Evolutionary conservation across 2,329 filamentous ascomycete genomes (phyloP).

Genomic region (Seiridium unicorne): DNA sequence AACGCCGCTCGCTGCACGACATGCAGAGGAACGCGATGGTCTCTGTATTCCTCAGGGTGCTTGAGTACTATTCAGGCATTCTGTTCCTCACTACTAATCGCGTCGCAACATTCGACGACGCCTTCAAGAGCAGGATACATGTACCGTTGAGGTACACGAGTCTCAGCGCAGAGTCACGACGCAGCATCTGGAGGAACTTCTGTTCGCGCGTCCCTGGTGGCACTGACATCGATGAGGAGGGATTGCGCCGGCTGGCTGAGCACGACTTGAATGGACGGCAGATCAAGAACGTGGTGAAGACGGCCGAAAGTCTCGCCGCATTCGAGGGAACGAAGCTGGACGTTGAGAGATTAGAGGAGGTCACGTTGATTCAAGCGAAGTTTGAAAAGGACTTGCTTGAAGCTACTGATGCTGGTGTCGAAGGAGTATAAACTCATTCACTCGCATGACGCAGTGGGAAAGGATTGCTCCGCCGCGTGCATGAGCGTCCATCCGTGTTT

Average conservation of each 20-base stretch:
- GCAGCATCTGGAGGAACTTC: conserved; percentile 24
- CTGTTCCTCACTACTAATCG: conserved; percentile 7
- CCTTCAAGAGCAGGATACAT: conserved; percentile 6
- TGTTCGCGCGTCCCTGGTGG: conserved; percentile 37
- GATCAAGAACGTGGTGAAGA: conserved; percentile 30
- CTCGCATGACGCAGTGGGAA: not conserved
- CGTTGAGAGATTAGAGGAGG: conserved; percentile 23
- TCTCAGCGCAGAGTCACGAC: conserved; percentile 38
- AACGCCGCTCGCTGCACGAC: conserved; percentile 25
- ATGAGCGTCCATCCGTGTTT: too few relatives aligned
- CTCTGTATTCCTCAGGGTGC: conserved; percentile 11
- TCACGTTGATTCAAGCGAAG: conserved; percentile 28
- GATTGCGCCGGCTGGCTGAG: conserved; percentile 17
- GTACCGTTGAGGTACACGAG: conserved; percentile 19
- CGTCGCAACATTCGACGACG: conserved; percentile 1
- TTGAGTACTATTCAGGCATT: conserved; percentile 8
- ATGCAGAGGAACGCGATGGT: conserved; percentile 12
- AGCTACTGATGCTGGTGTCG: not conserved
- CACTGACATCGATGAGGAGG: conserved; percentile 14
- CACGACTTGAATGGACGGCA: conserved; percentile 27
- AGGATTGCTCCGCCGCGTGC: too few relatives aligned
- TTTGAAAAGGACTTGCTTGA: conserved; percentile 26
- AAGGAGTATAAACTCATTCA: not conserved
- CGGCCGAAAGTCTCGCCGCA: conserved; percentile 28
- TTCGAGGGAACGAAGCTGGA: conserved; percentile 26